phyloP scores from a whole-genome alignment of 441 rosid species.

The Arabidopsis lyrata region DNA sequence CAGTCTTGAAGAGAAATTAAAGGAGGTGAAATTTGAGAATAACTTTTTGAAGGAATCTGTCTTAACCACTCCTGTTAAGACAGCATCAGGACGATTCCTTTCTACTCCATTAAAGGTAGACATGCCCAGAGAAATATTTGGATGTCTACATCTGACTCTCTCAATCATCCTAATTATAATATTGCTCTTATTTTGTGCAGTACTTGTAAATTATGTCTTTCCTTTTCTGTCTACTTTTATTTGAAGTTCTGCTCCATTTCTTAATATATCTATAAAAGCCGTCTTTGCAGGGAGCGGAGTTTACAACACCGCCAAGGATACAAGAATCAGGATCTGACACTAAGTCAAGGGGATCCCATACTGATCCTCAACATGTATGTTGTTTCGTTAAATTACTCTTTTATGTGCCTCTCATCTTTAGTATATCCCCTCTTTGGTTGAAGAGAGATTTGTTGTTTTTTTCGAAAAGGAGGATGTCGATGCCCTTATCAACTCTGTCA shows the following conservation, averaged over 20 bases:
- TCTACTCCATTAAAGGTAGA: constrained; percentile 54
- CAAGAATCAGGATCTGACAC: constrained; percentile 60
- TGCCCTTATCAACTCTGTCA: constrained; percentile 73
- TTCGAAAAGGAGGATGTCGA: constrained; percentile 81
- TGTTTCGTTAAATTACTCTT: constrained; percentile 21
- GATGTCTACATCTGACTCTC: constrained; percentile 15
- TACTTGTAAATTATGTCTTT: constrained; percentile 39
- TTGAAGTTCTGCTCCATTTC: constrained; percentile 19
- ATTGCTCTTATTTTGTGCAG: constrained; percentile 50
- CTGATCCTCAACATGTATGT: constrained; percentile 79
- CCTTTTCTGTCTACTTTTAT: constrained; percentile 21
- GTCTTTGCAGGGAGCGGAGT: constrained; percentile 64
- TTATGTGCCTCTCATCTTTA: constrained; percentile 26
- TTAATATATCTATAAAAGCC: constrained; percentile 26
- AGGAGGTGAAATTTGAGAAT: constrained; percentile 77
- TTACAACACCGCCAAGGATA: constrained; percentile 62
- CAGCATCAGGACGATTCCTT: constrained; percentile 61
- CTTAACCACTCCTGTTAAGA: constrained; percentile 43
- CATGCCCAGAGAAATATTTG: constrained; percentile 17
- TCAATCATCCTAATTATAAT: constrained; percentile 19
- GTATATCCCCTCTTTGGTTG: constrained; percentile 34
- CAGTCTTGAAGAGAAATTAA: constrained; percentile 80
- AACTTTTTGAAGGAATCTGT: constrained; percentile 65
- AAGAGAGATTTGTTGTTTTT: constrained; percentile 26
- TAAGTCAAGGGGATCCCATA: constrained; percentile 65